Evolutionary conservation across 2,329 filamentous ascomycete species (phyloP).

Genomic region (Pseudocercospora vitis): DNA sequence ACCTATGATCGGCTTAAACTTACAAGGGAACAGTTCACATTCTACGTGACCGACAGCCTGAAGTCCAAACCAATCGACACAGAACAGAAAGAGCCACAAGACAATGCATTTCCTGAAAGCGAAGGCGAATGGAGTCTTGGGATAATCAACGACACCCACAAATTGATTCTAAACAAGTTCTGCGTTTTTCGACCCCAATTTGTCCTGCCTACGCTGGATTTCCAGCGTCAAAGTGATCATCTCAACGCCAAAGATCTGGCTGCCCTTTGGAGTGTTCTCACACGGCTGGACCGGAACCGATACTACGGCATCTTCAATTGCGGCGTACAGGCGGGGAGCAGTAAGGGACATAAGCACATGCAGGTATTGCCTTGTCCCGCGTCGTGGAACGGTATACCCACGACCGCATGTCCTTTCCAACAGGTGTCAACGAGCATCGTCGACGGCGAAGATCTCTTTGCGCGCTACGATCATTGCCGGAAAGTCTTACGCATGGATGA

Average conservation of each 20-base stretch:
- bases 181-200: constrained; percentile 41
- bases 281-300: constrained; percentile 23
- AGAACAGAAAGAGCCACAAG: constrained; percentile 5
- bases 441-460: constrained; percentile 15
- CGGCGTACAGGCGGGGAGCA: constrained; percentile 46
- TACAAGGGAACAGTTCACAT: constrained; percentile 19
- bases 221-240: constrained; percentile 41
- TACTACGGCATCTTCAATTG: constrained; percentile 50
- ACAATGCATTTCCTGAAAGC: constrained; percentile 18
- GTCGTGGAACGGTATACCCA: constrained; percentile 27
- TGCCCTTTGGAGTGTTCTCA: constrained; percentile 42
- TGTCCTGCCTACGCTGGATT: constrained; percentile 43
- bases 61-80: constrained; percentile 21
- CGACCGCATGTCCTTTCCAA: constrained; percentile 4
- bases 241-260: constrained; percentile 41
- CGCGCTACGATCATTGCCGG: constrained; percentile 26
- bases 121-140: constrained; percentile 34
- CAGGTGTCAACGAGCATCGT: not conserved
- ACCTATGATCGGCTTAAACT: not conserved
- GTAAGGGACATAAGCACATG: constrained; percentile 49
- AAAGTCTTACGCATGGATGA: constrained; percentile 15
- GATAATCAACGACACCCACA: constrained; percentile 34
- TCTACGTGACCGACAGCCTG: constrained; percentile 19
- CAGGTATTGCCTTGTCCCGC: constrained; percentile 40
- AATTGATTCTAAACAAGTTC: constrained; percentile 42